phyloP scores from a whole-genome alignment of 2,329 filamentous ascomycete species.

The Diaporthe sp. region DNA sequence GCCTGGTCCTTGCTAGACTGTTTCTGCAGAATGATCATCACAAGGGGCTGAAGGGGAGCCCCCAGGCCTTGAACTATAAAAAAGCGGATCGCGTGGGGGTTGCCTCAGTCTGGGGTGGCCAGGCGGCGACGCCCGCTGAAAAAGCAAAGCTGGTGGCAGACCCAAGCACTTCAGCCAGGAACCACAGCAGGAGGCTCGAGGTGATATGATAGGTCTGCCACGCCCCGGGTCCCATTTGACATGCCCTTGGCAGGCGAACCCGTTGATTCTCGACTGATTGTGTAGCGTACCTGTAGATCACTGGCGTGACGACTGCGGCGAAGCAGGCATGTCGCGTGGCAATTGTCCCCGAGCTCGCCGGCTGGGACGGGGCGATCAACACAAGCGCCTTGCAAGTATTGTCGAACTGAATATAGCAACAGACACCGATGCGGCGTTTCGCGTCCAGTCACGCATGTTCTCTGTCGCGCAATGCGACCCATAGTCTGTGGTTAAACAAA shows the following conservation, averaged over 20 bases:
- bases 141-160: slow-evolving; percentile 3
- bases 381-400: neutral
- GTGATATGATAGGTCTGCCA: slow-evolving; percentile 5
- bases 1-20: slow-evolving; percentile 33
- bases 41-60: slow-evolving; percentile 23
- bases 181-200: slow-evolving; percentile 1
- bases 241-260: slow-evolving; percentile 23
- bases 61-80: slow-evolving; percentile 30
- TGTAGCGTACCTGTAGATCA: slow-evolving; percentile 25
- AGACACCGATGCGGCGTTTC: neutral
- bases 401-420: neutral
- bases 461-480: slow-evolving; percentile 16
- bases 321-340: slow-evolving; percentile 14
- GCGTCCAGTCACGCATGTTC: neutral
- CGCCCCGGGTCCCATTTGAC: neutral
- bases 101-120: neutral
- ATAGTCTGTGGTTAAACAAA: neutral
- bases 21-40: slow-evolving; percentile 15
- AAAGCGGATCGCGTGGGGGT: slow-evolving; percentile 40
- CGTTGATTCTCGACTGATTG: slow-evolving; percentile 28
- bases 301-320: slow-evolving; percentile 25
- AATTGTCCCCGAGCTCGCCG: slow-evolving; percentile 1
- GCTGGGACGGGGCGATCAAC: neutral
- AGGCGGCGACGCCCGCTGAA: slow-evolving; percentile 21
- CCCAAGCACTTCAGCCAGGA: slow-evolving; percentile 1